Conservation (phyloP, 306 rosid genomes). For the Fragaria vesca region DNA sequence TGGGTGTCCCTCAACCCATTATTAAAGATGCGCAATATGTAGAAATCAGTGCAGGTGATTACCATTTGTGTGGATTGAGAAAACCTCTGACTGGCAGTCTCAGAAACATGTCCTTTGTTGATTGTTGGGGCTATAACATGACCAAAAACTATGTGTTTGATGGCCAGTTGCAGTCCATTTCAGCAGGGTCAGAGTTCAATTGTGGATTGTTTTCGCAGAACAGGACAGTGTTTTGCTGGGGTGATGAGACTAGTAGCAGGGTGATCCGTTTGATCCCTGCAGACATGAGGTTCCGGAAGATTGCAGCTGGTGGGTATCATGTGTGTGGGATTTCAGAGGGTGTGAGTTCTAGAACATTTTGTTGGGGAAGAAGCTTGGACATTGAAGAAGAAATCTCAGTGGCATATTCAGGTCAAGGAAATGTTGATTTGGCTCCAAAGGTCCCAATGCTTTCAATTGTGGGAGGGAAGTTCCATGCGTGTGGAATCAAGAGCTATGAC, state of each 20-base stretch:
- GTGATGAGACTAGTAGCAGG: slow-evolving; percentile 70
- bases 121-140: slow-evolving; percentile 98
- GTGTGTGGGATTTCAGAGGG: slow-evolving; percentile 87
- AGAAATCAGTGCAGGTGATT: slow-evolving; percentile 94
- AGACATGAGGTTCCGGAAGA: slow-evolving; percentile 56
- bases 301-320: slow-evolving; percentile 83
- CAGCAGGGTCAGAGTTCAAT: slow-evolving; percentile 85
- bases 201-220: slow-evolving; percentile 87
- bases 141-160: slow-evolving; percentile 68
- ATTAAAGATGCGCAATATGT: slow-evolving; percentile 55
- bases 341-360: slow-evolving; percentile 48
- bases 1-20: slow-evolving; percentile 94
- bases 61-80: slow-evolving; percentile 80
- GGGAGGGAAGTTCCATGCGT: slow-evolving; percentile 93
- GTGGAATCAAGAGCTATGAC: slow-evolving; percentile 78
- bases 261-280: slow-evolving; percentile 57
- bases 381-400: slow-evolving; percentile 68
- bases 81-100: slow-evolving; percentile 55
- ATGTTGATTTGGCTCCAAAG: slow-evolving; percentile 66
- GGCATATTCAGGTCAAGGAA: slow-evolving; percentile 47
- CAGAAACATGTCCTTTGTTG: slow-evolving; percentile 64
- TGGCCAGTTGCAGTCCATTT: slow-evolving; percentile 69
- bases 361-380: slow-evolving; percentile 89
- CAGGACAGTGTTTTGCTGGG: slow-evolving; percentile 86
- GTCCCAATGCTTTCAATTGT: slow-evolving; percentile 73